Base-by-base conservation (phyloP, 2,329 filamentous ascomycete species). In the Aureobasidium sp. region DNA sequence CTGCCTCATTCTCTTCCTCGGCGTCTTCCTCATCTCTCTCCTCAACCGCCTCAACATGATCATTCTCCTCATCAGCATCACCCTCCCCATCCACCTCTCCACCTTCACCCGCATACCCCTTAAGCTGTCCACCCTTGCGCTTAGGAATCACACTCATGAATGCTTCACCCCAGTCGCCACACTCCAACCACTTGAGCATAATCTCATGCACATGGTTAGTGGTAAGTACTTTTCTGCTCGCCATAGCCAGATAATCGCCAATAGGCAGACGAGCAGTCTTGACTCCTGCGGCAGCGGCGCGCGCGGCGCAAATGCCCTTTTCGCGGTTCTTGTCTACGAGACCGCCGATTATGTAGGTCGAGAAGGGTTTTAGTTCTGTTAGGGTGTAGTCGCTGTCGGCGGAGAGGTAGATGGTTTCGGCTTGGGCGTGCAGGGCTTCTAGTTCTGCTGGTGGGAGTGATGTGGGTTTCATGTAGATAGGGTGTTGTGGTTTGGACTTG, bases 171-270 rank as follows among this genome's bases (percentile, higher is more conserved):
- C 94, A 99, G 73, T 97, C 89, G 2, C 89, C 90, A 53, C 84
- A 85, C 74, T 97, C 91, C 61, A 99, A 75, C 91, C 92, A 99
- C 67, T 86, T 87, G 50, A 96, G 77, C 90, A 99, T 96, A 65
- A 99, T 97, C 76, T 97, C 93, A 51, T 94, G 84, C 1, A 99
- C 94, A 71, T 99, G 94, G 71, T 97, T 99, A 8, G 93, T 97
- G 3, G 93, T 87, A 62, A 99, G 78, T 5, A 99, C 90, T 68
- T 88, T 85, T 36, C 94, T 85, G 68, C 88, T 92, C 62, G 87
- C 83, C 89, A 99, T 95, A 66, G 91, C 83, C 80, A 99, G 87
- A 74, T 90, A 97, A 65, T 97, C 87, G n/a, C 91, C 91, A 69
- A 99, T 97, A 0, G 94, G 94, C 61, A 99, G 75, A 72, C 91